These are phyloP conservation scores for Mikania micrantha DNA, from an alignment of 129 eudicot species.

Conservation along the genomic window DNA sequence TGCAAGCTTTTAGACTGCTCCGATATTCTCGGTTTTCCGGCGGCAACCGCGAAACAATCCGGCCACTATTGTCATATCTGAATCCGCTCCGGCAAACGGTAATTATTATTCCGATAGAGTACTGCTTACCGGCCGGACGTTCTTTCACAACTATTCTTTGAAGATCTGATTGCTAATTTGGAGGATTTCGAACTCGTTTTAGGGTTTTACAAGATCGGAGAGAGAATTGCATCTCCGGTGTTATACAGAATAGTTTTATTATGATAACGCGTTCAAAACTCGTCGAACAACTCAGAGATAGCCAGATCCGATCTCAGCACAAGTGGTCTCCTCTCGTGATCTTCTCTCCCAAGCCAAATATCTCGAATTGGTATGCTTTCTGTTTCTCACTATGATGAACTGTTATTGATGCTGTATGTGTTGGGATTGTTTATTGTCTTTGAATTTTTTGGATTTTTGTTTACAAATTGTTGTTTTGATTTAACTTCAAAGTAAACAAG, in stretches of 20 bases:
- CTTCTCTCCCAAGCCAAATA: slow-evolving; percentile 67
- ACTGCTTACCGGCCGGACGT: not conserved
- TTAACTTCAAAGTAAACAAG: not conserved
- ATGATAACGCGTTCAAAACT: slow-evolving; percentile 86
- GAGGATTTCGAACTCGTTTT: slow-evolving; percentile 15
- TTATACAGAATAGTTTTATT: slow-evolving; percentile 7
- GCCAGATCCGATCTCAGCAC: slow-evolving; percentile 87
- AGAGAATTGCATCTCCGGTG: slow-evolving; percentile 22
- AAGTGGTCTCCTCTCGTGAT: slow-evolving; percentile 66
- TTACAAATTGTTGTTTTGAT: not conserved
- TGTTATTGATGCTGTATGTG: not conserved
- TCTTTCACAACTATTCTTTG: not conserved
- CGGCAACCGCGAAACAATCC: slow-evolving; percentile 18
- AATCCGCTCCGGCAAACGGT: not conserved
- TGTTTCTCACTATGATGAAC: not conserved
- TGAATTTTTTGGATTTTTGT: not conserved
- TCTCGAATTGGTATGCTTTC: slow-evolving; percentile 49
- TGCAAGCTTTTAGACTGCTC: slow-evolving; percentile 10
- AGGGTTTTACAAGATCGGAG: slow-evolving; percentile 31
- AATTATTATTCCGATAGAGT: not conserved
- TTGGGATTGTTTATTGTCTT: not conserved
- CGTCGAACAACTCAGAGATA: slow-evolving; percentile 81
- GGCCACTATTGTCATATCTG: slow-evolving; percentile 4
- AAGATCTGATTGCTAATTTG: slow-evolving; percentile 7
- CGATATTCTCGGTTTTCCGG: slow-evolving; percentile 13